phyloP scores from a whole-genome alignment of 2,329 filamentous ascomycete genomes.

The Stemphylium beticola region DNA sequence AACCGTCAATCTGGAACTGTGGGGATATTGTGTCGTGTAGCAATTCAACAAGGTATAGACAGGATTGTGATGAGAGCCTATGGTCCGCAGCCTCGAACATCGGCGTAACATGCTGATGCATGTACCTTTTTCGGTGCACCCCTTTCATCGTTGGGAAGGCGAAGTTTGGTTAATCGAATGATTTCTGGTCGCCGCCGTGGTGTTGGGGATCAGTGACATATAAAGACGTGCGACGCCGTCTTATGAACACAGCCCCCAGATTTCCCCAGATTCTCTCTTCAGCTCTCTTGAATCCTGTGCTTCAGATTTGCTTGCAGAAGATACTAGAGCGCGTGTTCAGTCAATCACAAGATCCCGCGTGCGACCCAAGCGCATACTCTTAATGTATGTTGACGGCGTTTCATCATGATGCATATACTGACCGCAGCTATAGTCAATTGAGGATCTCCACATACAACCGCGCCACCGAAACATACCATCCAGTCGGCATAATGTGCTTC shows the following conservation, averaged over 20 bases:
- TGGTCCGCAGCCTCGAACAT: too few relatives aligned
- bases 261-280: constrained; percentile 12
- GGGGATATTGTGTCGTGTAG: too few relatives aligned
- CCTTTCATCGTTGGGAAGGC: too few relatives aligned
- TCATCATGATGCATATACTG: background rate
- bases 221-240: constrained; percentile 13
- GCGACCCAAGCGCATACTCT: background rate
- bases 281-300: background rate
- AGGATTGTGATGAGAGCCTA: too few relatives aligned
- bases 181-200: background rate
- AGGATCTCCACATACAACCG: background rate
- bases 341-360: background rate
- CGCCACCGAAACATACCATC: background rate
- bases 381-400: background rate
- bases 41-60: too few relatives aligned
- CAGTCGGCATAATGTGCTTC: constrained; percentile 64
- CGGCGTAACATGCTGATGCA: too few relatives aligned
- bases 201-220: constrained; percentile 4
- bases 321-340: background rate
- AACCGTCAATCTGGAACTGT: too few relatives aligned
- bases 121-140: too few relatives aligned
- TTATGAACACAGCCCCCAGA: constrained; percentile 7
- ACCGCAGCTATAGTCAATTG: background rate
- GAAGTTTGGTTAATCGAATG: background rate
- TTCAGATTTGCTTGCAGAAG: background rate